Evolutionary conservation across 208 protist genomes (phyloP), one percentile per base, ranked within the genome.

Genomic region (Phytomonas serpens): DNA sequence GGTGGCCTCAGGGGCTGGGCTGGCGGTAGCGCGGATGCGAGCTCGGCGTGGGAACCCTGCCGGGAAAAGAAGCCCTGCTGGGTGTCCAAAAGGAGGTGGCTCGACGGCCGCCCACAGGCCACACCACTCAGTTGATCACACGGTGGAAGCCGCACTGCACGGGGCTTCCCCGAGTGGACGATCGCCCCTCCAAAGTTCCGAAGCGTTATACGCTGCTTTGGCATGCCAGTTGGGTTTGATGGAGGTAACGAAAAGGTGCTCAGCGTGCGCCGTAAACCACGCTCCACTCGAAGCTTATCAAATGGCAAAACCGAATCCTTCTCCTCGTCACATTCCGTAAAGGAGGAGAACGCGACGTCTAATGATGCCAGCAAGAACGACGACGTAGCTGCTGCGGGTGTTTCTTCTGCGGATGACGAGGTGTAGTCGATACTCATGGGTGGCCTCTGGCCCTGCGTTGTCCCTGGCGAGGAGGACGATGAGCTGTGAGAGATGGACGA

Each of bases 91-190:
- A 75, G 77, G 13, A 75, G 65, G 68, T 79, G 88, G 1, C 77
- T 14, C 14, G 85, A 79, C 2, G 83, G 81, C 33, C 83, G 79
- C 31, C 85, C 83, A 14, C 88, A 78, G 40, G 88, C 78, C 5
- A 78, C 84, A 3, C 88, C 88, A 52, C 77, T 89, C 14, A 93
- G 83, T 67, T 85, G 72, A 47, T 89, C 79, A 9, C 78, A 78
- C 32, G 77, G 69, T 4, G 88, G 88, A 32, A 93, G 77, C 14
- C 65, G 71, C 14, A 85, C 40, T 47, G 40, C 40, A 47, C 13
- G 14, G 40, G 40, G 40, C 7, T 47, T 47, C 14, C 40, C 40
- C 40, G 1, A 23, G 40, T 14, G 16, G 14, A 11, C 16, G 4
- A 11, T 47, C 16, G 2, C 69, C 38, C 62, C 32, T 23, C 75